Conservation (phyloP, 768 basidiomycete species). For the Mrakia blollopis region DNA sequence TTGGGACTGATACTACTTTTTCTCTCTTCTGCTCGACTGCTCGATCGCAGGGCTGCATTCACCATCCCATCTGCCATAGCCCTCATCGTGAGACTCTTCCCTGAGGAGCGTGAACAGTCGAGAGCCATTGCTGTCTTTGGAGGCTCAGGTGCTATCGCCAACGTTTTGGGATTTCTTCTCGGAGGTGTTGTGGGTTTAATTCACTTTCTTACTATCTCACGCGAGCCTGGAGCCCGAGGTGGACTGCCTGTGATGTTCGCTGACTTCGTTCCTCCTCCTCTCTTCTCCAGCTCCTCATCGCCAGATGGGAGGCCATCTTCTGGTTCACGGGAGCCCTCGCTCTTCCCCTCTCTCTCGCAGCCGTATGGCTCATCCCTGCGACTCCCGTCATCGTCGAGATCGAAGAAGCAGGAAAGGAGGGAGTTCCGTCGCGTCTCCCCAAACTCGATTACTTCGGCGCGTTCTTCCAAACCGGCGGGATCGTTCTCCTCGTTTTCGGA, state of each 20-base stretch:
- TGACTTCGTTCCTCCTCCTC: not conserved
- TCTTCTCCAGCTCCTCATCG: not conserved
- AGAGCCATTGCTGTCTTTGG: constrained; percentile 2
- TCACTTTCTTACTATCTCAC: too few relatives aligned
- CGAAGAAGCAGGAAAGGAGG: constrained; percentile 5
- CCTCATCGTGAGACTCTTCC: constrained; percentile 36
- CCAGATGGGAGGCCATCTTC: constrained; percentile 1
- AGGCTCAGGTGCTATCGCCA: too few relatives aligned
- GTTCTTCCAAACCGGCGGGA: not conserved
- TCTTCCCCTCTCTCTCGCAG: not conserved
- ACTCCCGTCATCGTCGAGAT: not conserved
- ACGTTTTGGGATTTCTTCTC: too few relatives aligned
- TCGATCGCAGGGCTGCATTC: constrained; percentile 36
- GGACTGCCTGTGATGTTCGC: not conserved
- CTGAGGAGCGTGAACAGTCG: not conserved
- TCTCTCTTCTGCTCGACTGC: not conserved
- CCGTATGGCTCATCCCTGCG: constrained; percentile 13
- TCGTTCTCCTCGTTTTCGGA: constrained; percentile 15
- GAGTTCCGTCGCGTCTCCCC: not conserved
- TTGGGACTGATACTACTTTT: not conserved
- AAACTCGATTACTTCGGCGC: constrained; percentile 19
- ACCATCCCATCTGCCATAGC: constrained; percentile 51
- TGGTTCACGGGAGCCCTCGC: constrained; percentile 8
- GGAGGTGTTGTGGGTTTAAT: too few relatives aligned
- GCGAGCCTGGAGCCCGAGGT: too few relatives aligned